Evolutionary conservation across 495 filamentous ascomycete genomes (phyloP).

Genomic region (Pyronema domesticum): DNA sequence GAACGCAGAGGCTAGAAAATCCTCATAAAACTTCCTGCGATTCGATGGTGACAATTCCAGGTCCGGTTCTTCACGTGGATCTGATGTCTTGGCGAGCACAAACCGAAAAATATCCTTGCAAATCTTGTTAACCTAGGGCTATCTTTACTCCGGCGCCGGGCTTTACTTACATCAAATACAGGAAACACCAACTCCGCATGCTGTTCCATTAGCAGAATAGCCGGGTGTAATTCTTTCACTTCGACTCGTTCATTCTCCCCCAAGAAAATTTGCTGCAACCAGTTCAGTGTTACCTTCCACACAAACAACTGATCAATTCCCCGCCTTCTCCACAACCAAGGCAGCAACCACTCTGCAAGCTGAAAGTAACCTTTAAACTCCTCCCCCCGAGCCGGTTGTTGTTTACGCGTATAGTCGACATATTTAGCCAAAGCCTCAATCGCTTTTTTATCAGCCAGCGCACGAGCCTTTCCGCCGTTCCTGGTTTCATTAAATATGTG

Average conservation of each 20-base stretch:
- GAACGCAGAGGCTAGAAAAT: too few species aligned
- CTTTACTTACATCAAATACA: constrained; percentile 4
- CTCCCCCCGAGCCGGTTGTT: not conserved
- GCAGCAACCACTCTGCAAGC: constrained; percentile 13
- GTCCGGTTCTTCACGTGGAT: too few species aligned
- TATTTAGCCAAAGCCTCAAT: constrained; percentile 11
- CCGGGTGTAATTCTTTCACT: constrained; percentile 6
- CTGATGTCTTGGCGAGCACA: too few species aligned
- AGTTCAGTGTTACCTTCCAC: constrained; percentile 9
- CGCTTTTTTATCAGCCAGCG: constrained; percentile 10
- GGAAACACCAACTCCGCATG: constrained; percentile 3
- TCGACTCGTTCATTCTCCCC: not conserved
- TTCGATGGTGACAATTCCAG: too few species aligned
- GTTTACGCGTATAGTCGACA: not conserved
- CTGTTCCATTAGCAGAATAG: constrained; percentile 6
- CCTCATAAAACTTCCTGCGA: too few species aligned
- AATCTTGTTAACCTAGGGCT: too few species aligned
- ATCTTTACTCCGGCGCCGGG: too few species aligned
- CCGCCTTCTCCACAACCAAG: constrained; percentile 17
- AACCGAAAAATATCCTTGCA: too few species aligned
- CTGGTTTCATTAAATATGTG: constrained; percentile 19
- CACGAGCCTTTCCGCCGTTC: not conserved
- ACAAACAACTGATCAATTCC: constrained; percentile 13
- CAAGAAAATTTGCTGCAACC: constrained; percentile 5
- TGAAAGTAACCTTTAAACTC: constrained; percentile 3